phyloP scores from a whole-genome alignment of 1,139 yeast genomes.

The Pichia sp. region DNA sequence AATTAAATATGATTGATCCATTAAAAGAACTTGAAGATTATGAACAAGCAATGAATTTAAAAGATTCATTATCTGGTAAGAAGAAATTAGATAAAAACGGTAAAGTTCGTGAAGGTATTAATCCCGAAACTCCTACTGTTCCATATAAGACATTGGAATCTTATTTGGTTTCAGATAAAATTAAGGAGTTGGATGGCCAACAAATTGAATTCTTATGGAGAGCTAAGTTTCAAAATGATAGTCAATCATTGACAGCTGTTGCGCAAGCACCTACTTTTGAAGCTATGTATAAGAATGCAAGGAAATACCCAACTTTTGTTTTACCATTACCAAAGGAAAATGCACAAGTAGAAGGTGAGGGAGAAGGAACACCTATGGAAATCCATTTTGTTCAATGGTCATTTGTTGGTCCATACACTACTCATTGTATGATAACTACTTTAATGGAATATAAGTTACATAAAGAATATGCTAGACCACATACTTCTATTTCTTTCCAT shows the following conservation, averaged over 20 bases:
- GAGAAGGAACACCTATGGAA: constrained; percentile 47
- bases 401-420: constrained; percentile 76
- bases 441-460: constrained; percentile 90
- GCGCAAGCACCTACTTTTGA: constrained; percentile 53
- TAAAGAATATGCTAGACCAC: constrained; percentile 90
- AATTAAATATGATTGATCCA: constrained; percentile 62
- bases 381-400: constrained; percentile 94
- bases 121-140: constrained; percentile 42
- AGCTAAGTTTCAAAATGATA: constrained; percentile 67
- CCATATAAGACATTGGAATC: constrained; percentile 59
- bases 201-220: constrained; percentile 87
- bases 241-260: constrained; percentile 59
- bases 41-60: constrained; percentile 37
- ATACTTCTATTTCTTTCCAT: constrained; percentile 86
- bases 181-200: constrained; percentile 46
- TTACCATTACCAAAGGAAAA: constrained; percentile 53
- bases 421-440: constrained; percentile 88
- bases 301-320: constrained; percentile 67
- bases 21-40: constrained; percentile 57
- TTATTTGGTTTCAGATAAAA: constrained; percentile 64
- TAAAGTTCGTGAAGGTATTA: too few species aligned
- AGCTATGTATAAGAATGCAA: constrained; percentile 59
- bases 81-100: constrained; percentile 29
- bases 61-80: too few species aligned
- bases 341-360: constrained; percentile 28